phyloP scores from a whole-genome alignment of 805 yeast species.

The Candida pseudofarinosa region DNA sequence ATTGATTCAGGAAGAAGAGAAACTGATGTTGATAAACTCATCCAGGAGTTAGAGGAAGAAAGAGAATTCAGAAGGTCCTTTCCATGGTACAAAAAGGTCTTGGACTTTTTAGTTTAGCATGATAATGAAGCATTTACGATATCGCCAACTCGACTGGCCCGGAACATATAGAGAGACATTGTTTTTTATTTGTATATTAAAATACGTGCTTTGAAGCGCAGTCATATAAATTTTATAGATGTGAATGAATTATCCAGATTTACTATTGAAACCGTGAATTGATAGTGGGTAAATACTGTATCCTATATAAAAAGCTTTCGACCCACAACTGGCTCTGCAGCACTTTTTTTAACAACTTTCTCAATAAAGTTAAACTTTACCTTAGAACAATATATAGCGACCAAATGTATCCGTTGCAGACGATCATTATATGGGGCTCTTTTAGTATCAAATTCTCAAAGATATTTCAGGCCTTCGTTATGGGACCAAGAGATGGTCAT shows the following conservation, averaged over 20 bases:
- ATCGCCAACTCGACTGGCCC: not conserved
- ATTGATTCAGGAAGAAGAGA: conserved; percentile 59
- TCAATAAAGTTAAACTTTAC: too few species aligned
- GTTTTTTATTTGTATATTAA: not conserved
- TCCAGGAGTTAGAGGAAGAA: conserved; percentile 48
- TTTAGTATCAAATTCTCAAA: too few species aligned
- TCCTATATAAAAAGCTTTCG: too few species aligned
- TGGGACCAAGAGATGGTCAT: not conserved
- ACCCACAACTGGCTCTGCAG: too few species aligned
- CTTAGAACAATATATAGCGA: too few species aligned
- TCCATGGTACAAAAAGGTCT: conserved; percentile 22
- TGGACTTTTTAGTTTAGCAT: conserved; percentile 14
- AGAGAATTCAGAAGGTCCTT: conserved; percentile 10
- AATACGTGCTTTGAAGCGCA: not conserved
- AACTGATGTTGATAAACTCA: conserved; percentile 48
- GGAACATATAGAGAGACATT: not conserved
- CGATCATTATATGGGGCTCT: too few species aligned
- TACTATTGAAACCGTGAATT: too few species aligned
- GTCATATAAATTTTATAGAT: not conserved
- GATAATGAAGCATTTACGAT: not conserved
- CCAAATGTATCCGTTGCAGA: too few species aligned
- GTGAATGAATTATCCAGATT: not conserved
- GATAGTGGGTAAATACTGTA: too few species aligned
- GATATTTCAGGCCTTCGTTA: too few species aligned
- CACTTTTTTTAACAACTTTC: too few species aligned